Evolutionary conservation across 2,329 filamentous ascomycete genomes (phyloP).

Genomic region (Pseudogymnoascus sp.): DNA sequence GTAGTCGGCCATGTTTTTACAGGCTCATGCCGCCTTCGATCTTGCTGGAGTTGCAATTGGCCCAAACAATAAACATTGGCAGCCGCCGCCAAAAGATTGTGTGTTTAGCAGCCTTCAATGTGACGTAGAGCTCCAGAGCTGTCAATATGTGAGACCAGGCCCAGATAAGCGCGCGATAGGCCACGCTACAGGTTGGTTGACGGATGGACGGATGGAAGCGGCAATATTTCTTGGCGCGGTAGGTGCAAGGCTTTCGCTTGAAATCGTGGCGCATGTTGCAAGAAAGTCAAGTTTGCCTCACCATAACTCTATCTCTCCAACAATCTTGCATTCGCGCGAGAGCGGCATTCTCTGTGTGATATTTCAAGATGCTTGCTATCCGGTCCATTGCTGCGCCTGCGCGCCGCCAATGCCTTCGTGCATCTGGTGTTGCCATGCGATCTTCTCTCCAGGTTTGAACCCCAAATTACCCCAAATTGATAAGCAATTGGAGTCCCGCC

Average conservation of each 20-base stretch:
- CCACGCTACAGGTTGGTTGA: background rate
- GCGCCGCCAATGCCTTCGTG: slow-evolving; percentile 71
- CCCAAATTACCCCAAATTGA: slow-evolving; percentile 6
- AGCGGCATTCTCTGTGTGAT: slow-evolving; percentile 16
- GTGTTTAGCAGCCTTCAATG: background rate
- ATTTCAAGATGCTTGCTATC: slow-evolving; percentile 71
- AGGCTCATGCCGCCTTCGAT: background rate
- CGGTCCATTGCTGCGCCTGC: slow-evolving; percentile 70
- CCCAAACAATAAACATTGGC: background rate
- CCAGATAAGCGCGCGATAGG: slow-evolving; percentile 5
- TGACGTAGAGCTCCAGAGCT: slow-evolving; percentile 2
- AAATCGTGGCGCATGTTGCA: slow-evolving; percentile 8
- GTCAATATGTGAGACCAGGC: slow-evolving; percentile 6
- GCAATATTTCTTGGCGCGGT: slow-evolving; percentile 9
- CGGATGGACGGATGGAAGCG: slow-evolving; percentile 9
- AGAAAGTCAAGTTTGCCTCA: slow-evolving; percentile 2
- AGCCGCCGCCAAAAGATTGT: background rate
- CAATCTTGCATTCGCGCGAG: slow-evolving; percentile 10
- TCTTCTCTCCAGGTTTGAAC: background rate
- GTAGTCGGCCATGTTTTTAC: slow-evolving; percentile 53
- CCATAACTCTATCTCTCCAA: background rate
- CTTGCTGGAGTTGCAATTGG: background rate
- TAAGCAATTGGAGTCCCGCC: slow-evolving; percentile 16
- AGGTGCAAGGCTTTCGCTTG: slow-evolving; percentile 5
- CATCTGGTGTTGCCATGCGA: slow-evolving; percentile 38